Conservation (phyloP, 129 eudicot species). For the Artemisia argyi region DNA sequence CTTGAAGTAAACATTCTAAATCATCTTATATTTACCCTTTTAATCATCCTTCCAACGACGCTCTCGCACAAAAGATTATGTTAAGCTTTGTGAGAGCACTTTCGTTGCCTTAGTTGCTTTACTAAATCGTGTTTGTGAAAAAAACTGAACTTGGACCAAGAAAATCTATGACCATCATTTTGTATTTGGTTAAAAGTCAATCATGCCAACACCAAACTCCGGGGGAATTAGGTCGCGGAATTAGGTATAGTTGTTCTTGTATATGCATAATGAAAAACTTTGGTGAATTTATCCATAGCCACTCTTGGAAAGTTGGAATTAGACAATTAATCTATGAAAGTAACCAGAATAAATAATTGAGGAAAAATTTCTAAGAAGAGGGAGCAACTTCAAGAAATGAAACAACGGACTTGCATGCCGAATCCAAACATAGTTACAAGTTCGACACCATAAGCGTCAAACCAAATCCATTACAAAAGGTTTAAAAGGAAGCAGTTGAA, state of each 20-base stretch:
- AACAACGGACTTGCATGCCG: neutral
- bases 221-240: too few species aligned
- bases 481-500: neutral
- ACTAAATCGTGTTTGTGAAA: neutral
- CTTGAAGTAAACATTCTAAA: too few species aligned
- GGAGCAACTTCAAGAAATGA: neutral
- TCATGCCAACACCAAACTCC: too few species aligned
- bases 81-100: too few species aligned
- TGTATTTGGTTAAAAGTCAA: too few species aligned
- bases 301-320: neutral
- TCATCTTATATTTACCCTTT: too few species aligned
- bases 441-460: conserved; percentile 8
- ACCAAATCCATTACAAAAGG: conserved; percentile 16
- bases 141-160: neutral
- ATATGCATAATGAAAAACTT: too few species aligned
- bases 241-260: too few species aligned
- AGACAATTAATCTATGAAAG: neutral
- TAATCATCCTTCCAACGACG: too few species aligned
- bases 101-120: too few species aligned
- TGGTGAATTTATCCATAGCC: neutral
- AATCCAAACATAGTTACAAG: conserved; percentile 20
- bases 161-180: neutral
- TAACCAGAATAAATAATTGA: neutral
- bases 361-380: neutral
- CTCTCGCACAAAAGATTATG: too few species aligned